phyloP scores from a whole-genome alignment of 805 yeast genomes.

The Hanseniaspora occidentalis region DNA sequence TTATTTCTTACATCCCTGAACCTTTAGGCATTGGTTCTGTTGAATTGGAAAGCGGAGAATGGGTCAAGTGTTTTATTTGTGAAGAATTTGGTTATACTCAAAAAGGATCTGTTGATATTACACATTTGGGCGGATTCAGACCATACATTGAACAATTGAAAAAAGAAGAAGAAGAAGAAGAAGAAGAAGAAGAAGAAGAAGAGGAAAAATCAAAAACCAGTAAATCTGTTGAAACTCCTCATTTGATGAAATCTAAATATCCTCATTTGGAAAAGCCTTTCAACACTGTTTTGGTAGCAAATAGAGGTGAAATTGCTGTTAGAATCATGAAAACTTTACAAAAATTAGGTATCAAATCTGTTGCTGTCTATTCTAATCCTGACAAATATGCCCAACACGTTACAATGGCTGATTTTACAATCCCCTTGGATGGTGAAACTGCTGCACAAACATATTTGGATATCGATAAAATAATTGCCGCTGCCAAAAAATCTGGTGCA shows the following conservation, averaged over 20 bases:
- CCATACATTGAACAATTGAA: slow-evolving; percentile 29
- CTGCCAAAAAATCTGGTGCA: slow-evolving; percentile 73
- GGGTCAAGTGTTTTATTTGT: slow-evolving; percentile 90
- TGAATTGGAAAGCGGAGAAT: slow-evolving; percentile 65
- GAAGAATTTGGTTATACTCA: slow-evolving; percentile 76
- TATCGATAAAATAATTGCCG: slow-evolving; percentile 72
- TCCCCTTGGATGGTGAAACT: slow-evolving; percentile 66
- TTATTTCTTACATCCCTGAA: slow-evolving; percentile 80
- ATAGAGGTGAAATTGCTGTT: slow-evolving; percentile 96
- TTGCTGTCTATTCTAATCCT: slow-evolving; percentile 84
- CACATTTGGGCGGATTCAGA: slow-evolving; percentile 85
- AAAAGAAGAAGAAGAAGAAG: slow-evolving; percentile 18
- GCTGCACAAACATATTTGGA: slow-evolving; percentile 88
- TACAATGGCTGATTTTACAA: slow-evolving; percentile 64
- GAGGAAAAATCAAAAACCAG: slow-evolving; percentile 17
- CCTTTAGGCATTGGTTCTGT: slow-evolving; percentile 94
- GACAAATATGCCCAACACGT: slow-evolving; percentile 88
- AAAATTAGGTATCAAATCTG: slow-evolving; percentile 61
- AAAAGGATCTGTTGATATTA: slow-evolving; percentile 66
- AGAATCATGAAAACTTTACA: slow-evolving; percentile 82
- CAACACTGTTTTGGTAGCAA: slow-evolving; percentile 80
- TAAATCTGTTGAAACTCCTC: slow-evolving; percentile 2
- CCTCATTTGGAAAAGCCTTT: slow-evolving; percentile 42
- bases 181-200: slow-evolving; percentile 14
- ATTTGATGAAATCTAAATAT: not conserved